Percentiles rank a stretch among this genome's conserved stretches.
Conservation (phyloP, 2,329 filamentous ascomycete species). For the Aspergillus sp. region DNA sequence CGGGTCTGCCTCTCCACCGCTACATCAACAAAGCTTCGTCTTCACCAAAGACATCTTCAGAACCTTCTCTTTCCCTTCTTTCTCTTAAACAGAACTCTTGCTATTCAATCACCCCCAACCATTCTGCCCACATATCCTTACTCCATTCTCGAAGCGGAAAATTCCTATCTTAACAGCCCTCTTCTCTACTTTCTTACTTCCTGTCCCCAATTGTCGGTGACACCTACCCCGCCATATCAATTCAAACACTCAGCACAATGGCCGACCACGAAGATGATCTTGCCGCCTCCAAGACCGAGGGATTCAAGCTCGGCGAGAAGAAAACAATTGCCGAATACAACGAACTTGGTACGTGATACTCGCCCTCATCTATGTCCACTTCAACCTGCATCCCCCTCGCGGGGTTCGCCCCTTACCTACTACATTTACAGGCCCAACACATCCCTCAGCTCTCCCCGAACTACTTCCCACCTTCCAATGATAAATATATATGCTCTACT, state of each 20-base stretch:
- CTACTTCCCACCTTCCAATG: not conserved
- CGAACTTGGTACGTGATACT: conserved; percentile 71
- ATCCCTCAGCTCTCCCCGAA: not conserved
- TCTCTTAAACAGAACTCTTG: not conserved
- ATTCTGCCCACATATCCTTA: not conserved
- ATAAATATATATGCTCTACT: not conserved
- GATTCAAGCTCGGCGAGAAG: conserved; percentile 98
- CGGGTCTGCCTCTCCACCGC: conserved; percentile 4
- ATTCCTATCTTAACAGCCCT: not conserved
- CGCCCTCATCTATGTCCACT: not conserved
- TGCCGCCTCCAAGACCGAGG: conserved; percentile 82
- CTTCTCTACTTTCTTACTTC: not conserved
- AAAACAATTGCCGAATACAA: conserved; percentile 95
- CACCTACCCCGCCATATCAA: conserved; percentile 19
- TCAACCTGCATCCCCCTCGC: conserved; percentile 10
- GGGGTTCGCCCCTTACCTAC: conserved; percentile 8
- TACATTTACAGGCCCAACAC: not conserved
- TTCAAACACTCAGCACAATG: conserved; percentile 51
- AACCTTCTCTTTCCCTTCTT: not conserved
- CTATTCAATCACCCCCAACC: not conserved
- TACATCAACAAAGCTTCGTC: conserved; percentile 10
- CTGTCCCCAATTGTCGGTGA: conserved; percentile 9
- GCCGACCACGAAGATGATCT: conserved; percentile 76
- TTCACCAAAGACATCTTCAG: not conserved
- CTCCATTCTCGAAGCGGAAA: not conserved